Conservation (phyloP, 352 stramenopile species). For the Blastocystis sp. region DNA sequence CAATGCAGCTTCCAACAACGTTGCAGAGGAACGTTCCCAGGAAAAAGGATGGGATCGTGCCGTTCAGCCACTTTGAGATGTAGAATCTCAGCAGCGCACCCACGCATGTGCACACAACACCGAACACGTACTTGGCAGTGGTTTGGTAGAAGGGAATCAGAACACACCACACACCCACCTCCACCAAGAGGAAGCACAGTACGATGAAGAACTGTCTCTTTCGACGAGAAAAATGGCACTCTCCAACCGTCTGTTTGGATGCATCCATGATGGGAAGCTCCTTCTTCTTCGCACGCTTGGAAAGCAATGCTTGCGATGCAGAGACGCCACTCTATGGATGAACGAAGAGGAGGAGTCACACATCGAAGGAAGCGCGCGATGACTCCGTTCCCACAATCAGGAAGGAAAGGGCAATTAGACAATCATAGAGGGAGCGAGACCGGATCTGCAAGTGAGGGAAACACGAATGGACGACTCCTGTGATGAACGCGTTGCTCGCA, state of each 20-base stretch:
- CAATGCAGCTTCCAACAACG: background rate
- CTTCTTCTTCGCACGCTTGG: background rate
- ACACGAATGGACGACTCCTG: background rate
- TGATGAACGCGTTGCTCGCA: background rate
- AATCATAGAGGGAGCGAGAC: background rate
- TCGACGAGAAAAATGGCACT: background rate
- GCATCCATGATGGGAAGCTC: background rate
- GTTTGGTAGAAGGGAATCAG: conserved; percentile 5
- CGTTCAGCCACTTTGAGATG: conserved; percentile 18
- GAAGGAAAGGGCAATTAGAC: background rate
- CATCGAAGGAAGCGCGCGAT: conserved; percentile 10
- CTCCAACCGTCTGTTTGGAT: background rate
- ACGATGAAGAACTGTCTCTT: background rate
- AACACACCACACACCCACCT: background rate
- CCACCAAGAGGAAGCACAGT: background rate
- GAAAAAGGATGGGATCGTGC: background rate
- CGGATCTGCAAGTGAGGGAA: background rate
- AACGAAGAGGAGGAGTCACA: background rate
- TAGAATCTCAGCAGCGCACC: conserved; percentile 23
- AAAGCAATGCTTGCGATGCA: background rate
- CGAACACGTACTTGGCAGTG: background rate
- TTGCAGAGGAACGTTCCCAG: conserved; percentile 29
- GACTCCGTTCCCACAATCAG: background rate
- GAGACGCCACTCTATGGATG: conserved; percentile 6
- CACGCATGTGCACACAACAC: background rate